Percentiles rank a stretch among this genome's conserved stretches.
Evolutionary conservation across 2,329 filamentous ascomycete genomes (phyloP).

Genomic region (Golovinomyces cichoracearum): DNA sequence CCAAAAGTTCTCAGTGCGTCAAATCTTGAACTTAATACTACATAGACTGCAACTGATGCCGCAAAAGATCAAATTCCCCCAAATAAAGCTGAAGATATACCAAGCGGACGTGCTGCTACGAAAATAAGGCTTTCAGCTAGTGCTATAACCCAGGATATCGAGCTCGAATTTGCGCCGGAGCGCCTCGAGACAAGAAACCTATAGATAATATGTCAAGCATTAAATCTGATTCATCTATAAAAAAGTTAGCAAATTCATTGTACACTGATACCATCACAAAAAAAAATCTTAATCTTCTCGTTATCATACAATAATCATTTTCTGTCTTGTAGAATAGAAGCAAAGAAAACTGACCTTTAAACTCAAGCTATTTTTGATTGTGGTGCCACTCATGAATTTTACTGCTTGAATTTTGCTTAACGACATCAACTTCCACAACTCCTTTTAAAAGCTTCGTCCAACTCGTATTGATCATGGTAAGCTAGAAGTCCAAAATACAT

Average conservation of each 20-base stretch:
- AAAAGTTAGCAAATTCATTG: too few species aligned
- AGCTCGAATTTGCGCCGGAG: neutral
- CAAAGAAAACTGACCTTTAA: neutral
- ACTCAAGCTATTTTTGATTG: conserved; percentile 1
- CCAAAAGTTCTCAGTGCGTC: neutral
- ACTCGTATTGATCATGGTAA: neutral
- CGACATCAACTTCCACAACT: neutral
- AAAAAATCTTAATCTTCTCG: neutral
- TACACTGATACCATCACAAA: neutral
- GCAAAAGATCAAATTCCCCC: neutral
- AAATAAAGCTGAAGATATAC: neutral
- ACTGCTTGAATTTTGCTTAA: neutral
- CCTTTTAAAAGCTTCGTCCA: neutral
- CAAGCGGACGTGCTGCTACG: neutral
- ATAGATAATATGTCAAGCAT: neutral
- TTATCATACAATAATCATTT: neutral
- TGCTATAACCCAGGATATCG: neutral
- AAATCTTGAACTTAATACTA: neutral
- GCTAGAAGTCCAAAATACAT: neutral
- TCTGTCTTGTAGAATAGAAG: neutral
- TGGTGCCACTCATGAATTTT: neutral
- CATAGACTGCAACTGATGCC: neutral
- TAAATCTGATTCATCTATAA: neutral
- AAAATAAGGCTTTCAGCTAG: neutral
- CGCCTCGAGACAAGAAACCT: neutral